Evolutionary conservation across 257 asterid genomes (phyloP).

Genomic region (Fraxinus excelsior): DNA sequence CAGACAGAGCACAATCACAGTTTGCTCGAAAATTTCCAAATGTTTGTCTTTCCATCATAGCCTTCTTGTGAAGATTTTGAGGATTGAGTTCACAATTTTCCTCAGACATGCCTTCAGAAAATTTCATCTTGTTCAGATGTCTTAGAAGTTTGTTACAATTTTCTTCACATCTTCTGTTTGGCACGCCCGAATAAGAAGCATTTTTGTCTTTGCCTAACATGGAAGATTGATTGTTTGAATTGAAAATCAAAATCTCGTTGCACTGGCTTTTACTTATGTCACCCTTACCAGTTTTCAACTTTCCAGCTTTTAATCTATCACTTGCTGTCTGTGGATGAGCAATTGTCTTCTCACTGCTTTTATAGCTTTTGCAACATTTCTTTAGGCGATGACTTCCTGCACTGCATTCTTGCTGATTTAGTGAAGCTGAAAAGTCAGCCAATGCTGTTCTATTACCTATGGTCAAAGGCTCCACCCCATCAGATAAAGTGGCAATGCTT

Average conservation of each 20-base stretch:
- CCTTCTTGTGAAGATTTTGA: constrained; percentile 20
- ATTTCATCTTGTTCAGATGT: constrained; percentile 47
- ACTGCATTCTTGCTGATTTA: constrained; percentile 26
- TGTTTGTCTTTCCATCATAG: constrained; percentile 26
- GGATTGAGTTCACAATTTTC: constrained; percentile 22
- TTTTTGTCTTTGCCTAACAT: constrained; percentile 28
- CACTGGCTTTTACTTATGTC: constrained; percentile 25
- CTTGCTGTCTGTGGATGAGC: constrained; percentile 22
- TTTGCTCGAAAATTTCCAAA: constrained; percentile 16
- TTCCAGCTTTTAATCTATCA: constrained; percentile 24
- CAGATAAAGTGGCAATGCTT: constrained; percentile 23
- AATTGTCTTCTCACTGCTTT: constrained; percentile 21
- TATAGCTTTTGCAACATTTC: constrained; percentile 25
- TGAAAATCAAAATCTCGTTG: constrained; percentile 26
- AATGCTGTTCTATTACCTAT: constrained; percentile 16
- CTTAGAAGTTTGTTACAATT: constrained; percentile 23
- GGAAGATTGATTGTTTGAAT: constrained; percentile 28
- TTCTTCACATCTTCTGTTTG: constrained; percentile 23
- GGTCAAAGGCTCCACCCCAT: constrained; percentile 29
- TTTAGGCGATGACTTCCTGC: constrained; percentile 28
- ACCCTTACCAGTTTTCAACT: constrained; percentile 31
- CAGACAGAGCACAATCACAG: constrained; percentile 18
- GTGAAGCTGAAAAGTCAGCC: constrained; percentile 35
- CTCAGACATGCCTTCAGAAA: constrained; percentile 35
- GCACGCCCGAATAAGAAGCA: constrained; percentile 25